Conservation (phyloP, 192 early-diverging fungal species). For the Chytriomyces sp. region DNA sequence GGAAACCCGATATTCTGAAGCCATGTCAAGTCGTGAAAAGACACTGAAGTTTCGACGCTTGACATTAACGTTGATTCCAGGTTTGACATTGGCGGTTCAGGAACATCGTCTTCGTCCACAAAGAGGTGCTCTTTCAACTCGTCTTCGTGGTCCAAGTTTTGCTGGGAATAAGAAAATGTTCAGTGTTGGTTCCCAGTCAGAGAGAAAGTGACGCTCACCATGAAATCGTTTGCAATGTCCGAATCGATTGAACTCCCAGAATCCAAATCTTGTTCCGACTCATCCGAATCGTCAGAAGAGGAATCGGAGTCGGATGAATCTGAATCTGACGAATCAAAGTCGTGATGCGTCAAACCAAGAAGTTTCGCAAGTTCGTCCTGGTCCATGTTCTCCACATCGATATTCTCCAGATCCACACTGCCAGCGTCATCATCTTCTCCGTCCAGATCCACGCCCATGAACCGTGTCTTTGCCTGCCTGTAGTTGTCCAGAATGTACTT, state of each 20-base stretch:
- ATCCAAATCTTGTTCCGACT: conserved; percentile 14
- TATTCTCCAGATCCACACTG: neutral
- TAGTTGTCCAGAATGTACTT: conserved; percentile 31
- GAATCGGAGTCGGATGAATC: too few species aligned
- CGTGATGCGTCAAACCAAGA: conserved; percentile 7
- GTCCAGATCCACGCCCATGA: neutral
- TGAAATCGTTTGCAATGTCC: conserved; percentile 13
- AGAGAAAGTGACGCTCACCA: too few species aligned
- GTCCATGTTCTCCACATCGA: conserved; percentile 5
- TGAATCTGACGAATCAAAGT: conserved; percentile 27
- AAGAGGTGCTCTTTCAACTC: neutral
- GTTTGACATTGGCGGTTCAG: conserved; percentile 4
- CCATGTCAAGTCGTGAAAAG: conserved; percentile 26
- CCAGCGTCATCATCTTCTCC: conserved; percentile 3
- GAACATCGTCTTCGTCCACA: conserved; percentile 21
- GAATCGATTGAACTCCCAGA: conserved; percentile 3
- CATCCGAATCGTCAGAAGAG: conserved; percentile 2
- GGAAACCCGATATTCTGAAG: conserved; percentile 26
- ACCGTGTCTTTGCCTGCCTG: conserved; percentile 19
- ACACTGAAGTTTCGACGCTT: neutral
- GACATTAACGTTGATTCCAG: neutral
- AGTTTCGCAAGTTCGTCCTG: conserved; percentile 10
- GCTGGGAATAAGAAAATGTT: neutral
- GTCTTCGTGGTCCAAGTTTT: conserved; percentile 8
- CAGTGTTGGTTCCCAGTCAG: too few species aligned